Evolutionary conservation across 2,329 filamentous ascomycete species (phyloP).

Genomic region (Aspergillus tamarii): DNA sequence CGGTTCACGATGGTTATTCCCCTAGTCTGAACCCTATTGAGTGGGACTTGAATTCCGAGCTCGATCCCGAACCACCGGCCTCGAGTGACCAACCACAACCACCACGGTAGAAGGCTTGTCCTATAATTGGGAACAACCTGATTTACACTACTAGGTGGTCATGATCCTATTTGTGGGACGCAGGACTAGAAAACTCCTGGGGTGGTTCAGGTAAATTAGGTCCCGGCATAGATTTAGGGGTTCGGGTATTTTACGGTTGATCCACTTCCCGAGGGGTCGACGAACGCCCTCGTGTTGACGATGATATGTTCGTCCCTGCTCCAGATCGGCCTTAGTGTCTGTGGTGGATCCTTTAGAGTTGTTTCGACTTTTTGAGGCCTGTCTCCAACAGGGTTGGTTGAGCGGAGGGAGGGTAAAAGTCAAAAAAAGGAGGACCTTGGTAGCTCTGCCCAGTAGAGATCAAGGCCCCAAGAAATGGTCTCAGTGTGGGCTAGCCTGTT

Average conservation of each 20-base stretch:
- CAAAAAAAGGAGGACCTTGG: background rate
- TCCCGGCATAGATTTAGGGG: background rate
- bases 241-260: background rate
- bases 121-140: background rate
- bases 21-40: slow-evolving; percentile 1
- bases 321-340: background rate
- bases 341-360: background rate
- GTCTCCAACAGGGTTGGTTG: too few relatives aligned
- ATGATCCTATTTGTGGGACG: background rate
- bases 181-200: background rate
- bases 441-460: background rate
- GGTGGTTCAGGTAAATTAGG: background rate
- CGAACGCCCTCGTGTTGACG: background rate
- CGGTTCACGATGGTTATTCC: background rate
- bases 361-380: background rate
- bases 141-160: background rate
- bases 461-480: background rate
- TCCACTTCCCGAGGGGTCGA: background rate
- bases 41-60: background rate
- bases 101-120: background rate
- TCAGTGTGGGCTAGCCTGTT: background rate
- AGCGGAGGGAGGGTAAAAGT: background rate
- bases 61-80: background rate
- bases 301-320: background rate
- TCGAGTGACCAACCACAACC: background rate